Evolutionary conservation across 2,329 filamentous ascomycete genomes (phyloP).

Genomic region (Aspergillus oerlinghausenensis): DNA sequence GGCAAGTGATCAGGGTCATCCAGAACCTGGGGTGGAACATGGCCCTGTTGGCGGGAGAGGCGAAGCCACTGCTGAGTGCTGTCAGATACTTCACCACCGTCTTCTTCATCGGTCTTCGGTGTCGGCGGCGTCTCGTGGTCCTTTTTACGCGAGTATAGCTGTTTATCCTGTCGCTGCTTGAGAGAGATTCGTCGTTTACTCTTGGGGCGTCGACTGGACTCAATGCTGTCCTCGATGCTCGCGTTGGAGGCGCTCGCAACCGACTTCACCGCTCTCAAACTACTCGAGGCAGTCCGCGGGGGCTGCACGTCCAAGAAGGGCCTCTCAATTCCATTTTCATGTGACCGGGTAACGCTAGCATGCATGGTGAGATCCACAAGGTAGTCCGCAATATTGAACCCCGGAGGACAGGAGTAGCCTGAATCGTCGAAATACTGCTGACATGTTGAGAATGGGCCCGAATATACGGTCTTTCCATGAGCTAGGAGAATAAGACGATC

Average conservation of each 20-base stretch:
- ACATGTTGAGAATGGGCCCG: constrained; percentile 81
- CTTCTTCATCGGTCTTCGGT: constrained; percentile 60
- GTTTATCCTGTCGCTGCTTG: constrained; percentile 78
- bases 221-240: constrained; percentile 64
- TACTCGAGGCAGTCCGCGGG: constrained; percentile 73
- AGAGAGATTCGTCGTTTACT: constrained; percentile 73
- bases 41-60: constrained; percentile 51
- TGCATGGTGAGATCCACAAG: constrained; percentile 98
- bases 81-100: constrained; percentile 48
- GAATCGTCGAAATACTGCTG: constrained; percentile 89
- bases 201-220: constrained; percentile 61
- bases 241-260: constrained; percentile 76
- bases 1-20: constrained; percentile 65
- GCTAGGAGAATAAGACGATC: constrained; percentile 90
- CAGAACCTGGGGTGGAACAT: constrained; percentile 55
- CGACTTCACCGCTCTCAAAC: constrained; percentile 82
- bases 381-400: constrained; percentile 98
- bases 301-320: constrained; percentile 59
- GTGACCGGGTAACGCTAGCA: constrained; percentile 58
- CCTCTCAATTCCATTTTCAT: constrained; percentile 48
- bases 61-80: constrained; percentile 57
- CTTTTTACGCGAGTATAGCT: constrained; percentile 82
- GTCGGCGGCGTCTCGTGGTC: constrained; percentile 54
- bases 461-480: constrained; percentile 85
- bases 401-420: constrained; percentile 88